A percentile compares a stretch with the other conserved stretches of the same genome.
phyloP scores from a whole-genome alignment of 768 basidiomycete species.

The Tulasnella sp. region DNA sequence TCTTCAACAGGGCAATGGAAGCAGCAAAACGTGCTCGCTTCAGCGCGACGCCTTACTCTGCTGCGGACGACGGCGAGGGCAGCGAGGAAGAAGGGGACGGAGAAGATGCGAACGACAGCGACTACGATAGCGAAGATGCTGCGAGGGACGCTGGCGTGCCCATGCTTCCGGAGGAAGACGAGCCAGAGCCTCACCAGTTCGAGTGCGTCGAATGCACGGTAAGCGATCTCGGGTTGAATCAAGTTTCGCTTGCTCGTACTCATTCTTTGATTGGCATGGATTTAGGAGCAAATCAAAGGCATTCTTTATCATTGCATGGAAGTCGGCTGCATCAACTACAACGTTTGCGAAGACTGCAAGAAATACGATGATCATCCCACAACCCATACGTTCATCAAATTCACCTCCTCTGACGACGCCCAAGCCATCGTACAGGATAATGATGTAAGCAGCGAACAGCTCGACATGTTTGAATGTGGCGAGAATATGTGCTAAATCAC shows the following conservation, averaged over 20 bases:
- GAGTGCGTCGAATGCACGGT: not conserved
- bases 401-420: not conserved
- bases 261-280: not conserved
- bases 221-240: not conserved
- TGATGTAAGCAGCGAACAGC: not conserved
- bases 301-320: constrained; percentile 24
- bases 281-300: constrained; percentile 16
- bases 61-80: not conserved
- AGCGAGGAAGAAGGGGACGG: not conserved
- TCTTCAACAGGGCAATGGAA: not conserved
- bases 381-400: not conserved
- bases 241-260: not conserved
- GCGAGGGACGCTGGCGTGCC: not conserved
- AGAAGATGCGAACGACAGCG: constrained; percentile 18
- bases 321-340: constrained; percentile 7
- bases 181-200: not conserved
- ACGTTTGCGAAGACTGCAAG: constrained; percentile 17
- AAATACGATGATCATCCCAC: constrained; percentile 1
- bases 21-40: not conserved
- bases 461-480: not conserved
- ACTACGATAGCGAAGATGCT: constrained; percentile 10
- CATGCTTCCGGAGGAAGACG: not conserved
- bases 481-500: not conserved
- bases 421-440: not conserved
- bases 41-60: not conserved